Percentiles rank a stretch among this genome's conserved stretches.
Conservation (phyloP, 148 eudicot genomes). For the Vaccinium macrocarpon region DNA sequence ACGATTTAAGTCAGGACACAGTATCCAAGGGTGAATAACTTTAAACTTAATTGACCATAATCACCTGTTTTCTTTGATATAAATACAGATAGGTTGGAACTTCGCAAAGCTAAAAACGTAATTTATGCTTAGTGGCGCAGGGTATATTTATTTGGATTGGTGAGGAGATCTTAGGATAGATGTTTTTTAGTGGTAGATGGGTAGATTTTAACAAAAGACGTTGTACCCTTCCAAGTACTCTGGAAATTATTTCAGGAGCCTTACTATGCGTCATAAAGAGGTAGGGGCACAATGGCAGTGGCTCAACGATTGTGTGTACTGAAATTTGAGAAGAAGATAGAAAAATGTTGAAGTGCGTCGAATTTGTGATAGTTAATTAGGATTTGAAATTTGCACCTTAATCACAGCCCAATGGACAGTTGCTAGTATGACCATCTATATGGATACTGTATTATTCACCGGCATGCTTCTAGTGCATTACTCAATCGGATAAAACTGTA, state of each 20-base stretch:
- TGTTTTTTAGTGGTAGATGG: not conserved
- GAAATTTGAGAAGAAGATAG: not conserved
- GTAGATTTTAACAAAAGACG: not conserved
- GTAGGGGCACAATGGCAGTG: not conserved
- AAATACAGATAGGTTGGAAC: not conserved
- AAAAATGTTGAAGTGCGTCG: not conserved
- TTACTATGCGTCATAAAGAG: not conserved
- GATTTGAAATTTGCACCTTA: too few species aligned
- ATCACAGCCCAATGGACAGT: too few species aligned
- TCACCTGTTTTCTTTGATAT: not conserved
- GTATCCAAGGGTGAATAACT: not conserved
- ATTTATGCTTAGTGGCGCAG: not conserved
- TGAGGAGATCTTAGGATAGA: not conserved
- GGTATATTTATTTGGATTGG: not conserved
- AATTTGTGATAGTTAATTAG: not conserved
- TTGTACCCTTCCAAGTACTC: not conserved
- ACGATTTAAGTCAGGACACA: not conserved
- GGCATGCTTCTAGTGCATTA: too few species aligned
- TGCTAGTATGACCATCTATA: too few species aligned
- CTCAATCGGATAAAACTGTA: not conserved
- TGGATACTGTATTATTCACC: too few species aligned
- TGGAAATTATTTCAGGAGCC: not conserved
- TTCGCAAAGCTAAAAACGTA: not conserved
- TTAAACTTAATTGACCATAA: not conserved
- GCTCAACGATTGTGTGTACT: not conserved